Conservation (phyloP, 2,329 filamentous ascomycete genomes). For the Pseudopithomyces maydicus region DNA sequence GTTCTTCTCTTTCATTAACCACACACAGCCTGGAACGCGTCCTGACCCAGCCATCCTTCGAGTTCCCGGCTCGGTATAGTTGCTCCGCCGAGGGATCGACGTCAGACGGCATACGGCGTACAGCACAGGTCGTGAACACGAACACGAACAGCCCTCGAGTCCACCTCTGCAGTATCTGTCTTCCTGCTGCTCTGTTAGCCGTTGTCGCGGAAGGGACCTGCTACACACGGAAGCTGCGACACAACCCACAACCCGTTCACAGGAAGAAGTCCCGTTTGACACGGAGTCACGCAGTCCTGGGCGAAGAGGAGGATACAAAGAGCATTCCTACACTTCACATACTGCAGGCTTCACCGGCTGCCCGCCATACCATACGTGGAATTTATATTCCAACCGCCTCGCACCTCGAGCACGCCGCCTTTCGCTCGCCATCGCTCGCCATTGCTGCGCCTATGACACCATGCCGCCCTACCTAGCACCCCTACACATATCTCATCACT, state of each 20-base stretch:
- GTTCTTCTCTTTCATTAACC: slow-evolving; percentile 4
- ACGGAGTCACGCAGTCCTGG: slow-evolving; percentile 5
- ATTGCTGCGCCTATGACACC: slow-evolving; percentile 27
- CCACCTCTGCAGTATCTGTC: not conserved
- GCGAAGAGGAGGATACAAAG: slow-evolving; percentile 1
- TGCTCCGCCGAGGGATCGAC: slow-evolving; percentile 4
- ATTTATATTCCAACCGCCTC: slow-evolving; percentile 6
- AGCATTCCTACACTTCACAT: not conserved
- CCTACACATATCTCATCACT: slow-evolving; percentile 40
- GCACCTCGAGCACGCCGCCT: slow-evolving; percentile 8
- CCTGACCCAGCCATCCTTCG: not conserved
- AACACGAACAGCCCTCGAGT: not conserved
- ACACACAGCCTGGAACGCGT: not conserved
- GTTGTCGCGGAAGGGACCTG: slow-evolving; percentile 15
- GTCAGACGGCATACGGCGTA: slow-evolving; percentile 16
- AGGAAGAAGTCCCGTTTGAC: slow-evolving; percentile 32
- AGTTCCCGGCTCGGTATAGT: not conserved
- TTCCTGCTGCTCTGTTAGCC: slow-evolving; percentile 10
- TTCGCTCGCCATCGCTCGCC: slow-evolving; percentile 15
- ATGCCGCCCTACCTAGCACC: slow-evolving; percentile 44
- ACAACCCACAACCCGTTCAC: slow-evolving; percentile 18
- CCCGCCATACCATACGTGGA: not conserved
- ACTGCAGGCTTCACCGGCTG: slow-evolving; percentile 5
- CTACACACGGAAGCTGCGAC: slow-evolving; percentile 34
- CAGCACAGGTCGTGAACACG: slow-evolving; percentile 1